phyloP scores from a whole-genome alignment of 164 flowering plant genomes.

The Hamamelis virginiana region DNA sequence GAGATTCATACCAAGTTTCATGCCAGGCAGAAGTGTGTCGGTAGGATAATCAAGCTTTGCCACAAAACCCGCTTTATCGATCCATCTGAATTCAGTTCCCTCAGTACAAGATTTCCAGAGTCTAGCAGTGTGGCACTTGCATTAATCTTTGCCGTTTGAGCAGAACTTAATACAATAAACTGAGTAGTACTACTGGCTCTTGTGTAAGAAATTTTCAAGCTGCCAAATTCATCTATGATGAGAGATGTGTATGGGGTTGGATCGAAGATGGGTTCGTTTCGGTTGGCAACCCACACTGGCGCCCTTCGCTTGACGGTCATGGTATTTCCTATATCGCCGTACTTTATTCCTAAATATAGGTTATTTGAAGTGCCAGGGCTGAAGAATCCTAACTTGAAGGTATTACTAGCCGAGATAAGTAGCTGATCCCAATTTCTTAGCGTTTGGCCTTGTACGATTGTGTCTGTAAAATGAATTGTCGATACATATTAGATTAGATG shows the following conservation, averaged over 20 bases:
- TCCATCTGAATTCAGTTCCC: conserved; percentile 23
- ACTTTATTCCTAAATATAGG: conserved; percentile 16
- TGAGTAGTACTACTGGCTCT: too few relatives aligned
- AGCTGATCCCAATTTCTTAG: too few relatives aligned
- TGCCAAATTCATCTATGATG: conserved; percentile 4
- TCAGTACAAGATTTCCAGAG: conserved; percentile 34
- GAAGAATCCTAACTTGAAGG: conserved; percentile 18
- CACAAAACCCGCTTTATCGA: conserved; percentile 18
- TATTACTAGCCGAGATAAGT: conserved; percentile 2
- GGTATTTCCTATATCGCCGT: background rate
- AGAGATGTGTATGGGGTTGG: conserved; percentile 2
- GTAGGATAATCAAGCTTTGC: conserved; percentile 44
- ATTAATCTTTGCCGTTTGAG: background rate
- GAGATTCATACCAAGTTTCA: conserved; percentile 30
- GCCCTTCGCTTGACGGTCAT: background rate
- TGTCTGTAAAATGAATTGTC: too few relatives aligned
- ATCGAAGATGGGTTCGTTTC: conserved; percentile 11
- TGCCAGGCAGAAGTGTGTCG: conserved; percentile 31
- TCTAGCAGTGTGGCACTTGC: conserved; percentile 20
- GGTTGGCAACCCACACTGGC: conserved; percentile 20
- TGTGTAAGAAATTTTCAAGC: conserved; percentile 3
- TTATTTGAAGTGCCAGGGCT: background rate
- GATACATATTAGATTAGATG: too few relatives aligned
- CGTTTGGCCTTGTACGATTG: too few relatives aligned
- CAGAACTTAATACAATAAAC: background rate